Base-by-base conservation (phyloP, 768 basidiomycete species). In the Boletus eberwhitei region DNA sequence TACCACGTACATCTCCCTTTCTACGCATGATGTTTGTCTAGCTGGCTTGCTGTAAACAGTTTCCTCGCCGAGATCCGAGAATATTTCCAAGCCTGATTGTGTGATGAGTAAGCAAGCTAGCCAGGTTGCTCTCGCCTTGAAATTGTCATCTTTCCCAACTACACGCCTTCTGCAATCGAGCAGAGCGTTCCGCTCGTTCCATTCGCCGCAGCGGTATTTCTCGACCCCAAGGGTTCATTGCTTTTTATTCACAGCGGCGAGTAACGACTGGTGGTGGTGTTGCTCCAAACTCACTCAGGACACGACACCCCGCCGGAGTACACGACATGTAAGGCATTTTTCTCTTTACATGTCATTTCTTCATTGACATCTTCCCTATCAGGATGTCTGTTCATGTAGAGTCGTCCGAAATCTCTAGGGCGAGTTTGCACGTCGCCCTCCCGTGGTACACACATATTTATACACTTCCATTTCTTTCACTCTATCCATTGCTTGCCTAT, bases 401-500 rank as follows among this genome's bases (percentile, higher is more conserved):
- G 51, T 89, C 87, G 11, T 66, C 78, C 39, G 89, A 90, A 69
- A 88, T 90, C 48, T 78, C 81, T 37, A 72, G 79, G 38, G 85
- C 87, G 46, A 85, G 79, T 64, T 70, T 90, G 52, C 88, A 87
- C 64, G 74, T 82, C 53, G 76, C 81, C 46, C 75, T 86, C 47
- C 86, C 87, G n/a, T 80, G 82, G 78, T 80, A 84, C 63, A 78
- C 75, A 38, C 85, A 90, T 64, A 69, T 92, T 51, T 93, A 93
- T 65, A 79, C 85, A 6, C 53, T 85, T 17, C 91, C 91, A 0
- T 91, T 90, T 64, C 77, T 93, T n/a, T 81, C 79, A 1, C 75
- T 93, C 46, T 93, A 93, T 58, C 91, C 91, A 0, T 68, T 93
- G 31, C 80, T 91, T 31, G 90, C 88, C 24, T 97, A 96, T 70